phyloP scores from a whole-genome alignment of 768 basidiomycete genomes.

The Lyophyllum atratum region DNA sequence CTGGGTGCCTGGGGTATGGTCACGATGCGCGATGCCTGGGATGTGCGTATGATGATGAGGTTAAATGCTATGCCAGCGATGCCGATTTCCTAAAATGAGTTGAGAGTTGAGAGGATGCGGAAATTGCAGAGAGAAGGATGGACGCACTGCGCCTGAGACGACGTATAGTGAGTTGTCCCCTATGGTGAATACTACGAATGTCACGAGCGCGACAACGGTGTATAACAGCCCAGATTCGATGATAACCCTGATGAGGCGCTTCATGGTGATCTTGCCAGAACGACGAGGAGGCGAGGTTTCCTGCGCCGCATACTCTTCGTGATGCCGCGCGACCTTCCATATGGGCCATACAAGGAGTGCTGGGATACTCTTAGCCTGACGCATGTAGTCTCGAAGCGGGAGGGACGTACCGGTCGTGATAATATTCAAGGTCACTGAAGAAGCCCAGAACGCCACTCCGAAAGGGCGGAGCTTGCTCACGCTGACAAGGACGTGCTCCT shows the following conservation, averaged over 20 bases:
- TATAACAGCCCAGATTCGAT: not conserved
- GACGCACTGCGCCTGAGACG: conserved; percentile 1
- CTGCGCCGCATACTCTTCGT: conserved; percentile 3
- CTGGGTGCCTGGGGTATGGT: too few species aligned
- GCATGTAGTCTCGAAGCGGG: not conserved
- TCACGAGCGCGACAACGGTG: not conserved
- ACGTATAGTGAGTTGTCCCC: conserved; percentile 4
- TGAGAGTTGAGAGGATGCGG: not conserved
- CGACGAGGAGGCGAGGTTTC: not conserved
- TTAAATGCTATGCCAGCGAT: conserved; percentile 12
- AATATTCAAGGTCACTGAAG: conserved; percentile 16
- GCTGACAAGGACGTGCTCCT: conserved; percentile 7
- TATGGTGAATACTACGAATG: conserved; percentile 2
- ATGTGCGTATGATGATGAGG: conserved; percentile 9
- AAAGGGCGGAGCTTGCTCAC: conserved; percentile 10
- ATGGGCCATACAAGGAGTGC: conserved; percentile 8
- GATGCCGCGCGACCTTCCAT: conserved; percentile 5
- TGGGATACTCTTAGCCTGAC: not conserved
- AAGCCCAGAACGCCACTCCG: conserved; percentile 16
- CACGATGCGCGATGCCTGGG: not conserved
- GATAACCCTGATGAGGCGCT: conserved; percentile 5
- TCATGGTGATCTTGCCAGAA: conserved; percentile 3
- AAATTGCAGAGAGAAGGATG: not conserved
- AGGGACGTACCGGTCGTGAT: conserved; percentile 15
- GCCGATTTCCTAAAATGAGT: conserved; percentile 2